Base-by-base conservation (phyloP, 23 red algal species). In the Pyropia yezoensis region DNA sequence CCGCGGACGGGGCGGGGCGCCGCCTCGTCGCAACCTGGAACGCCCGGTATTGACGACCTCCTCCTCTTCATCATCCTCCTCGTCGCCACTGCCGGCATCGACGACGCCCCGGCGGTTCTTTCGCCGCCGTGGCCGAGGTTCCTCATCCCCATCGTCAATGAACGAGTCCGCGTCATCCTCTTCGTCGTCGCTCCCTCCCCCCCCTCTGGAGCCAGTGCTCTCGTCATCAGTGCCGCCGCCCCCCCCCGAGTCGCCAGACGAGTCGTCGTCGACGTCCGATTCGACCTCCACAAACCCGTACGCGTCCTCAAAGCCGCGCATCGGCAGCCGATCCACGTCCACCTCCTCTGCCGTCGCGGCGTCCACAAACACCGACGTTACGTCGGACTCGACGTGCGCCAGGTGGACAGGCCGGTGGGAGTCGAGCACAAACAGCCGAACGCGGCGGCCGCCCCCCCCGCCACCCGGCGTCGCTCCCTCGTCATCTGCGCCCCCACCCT, bases 361-460 rank as follows among this genome's bases (percentile, higher is more conserved):
- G 39, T 47, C 39, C 39, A 47, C 39, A 47, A 47, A 47, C 39
- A 47, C 33, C 11, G 54, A 68, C 24, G 27, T 58, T 2, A 26
- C 23, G 7, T 74, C 76, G 66, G 74, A 90, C 33, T 71, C 62
- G 51, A 89, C 66, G 55, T 96, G 89, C 34, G 34, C 32, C 61
- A 89, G 57, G 50, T 96, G 92, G 54, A 81, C 89, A 58, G 92
- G 92, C 9, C 92, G 83, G 49, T 90, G 86, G 22, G 71, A 63
- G 65, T 96, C 92, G 61, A 89, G 70, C 51, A 96, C 79, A 30
- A 96, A 80, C 29, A 96, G 26, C 14, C 55, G 62, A 59, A 96
- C 64, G 11, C 9, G 39, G 39, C 39, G 39, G 39, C 39, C 39
- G 12, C 7, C 39, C 4, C 39, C 39, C 39, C 39, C 39, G 39